A percentile compares a stretch with the other conserved stretches of the same genome.
Conservation (phyloP, 169 alveolate genomes). For the Eimeria zaria region DNA sequence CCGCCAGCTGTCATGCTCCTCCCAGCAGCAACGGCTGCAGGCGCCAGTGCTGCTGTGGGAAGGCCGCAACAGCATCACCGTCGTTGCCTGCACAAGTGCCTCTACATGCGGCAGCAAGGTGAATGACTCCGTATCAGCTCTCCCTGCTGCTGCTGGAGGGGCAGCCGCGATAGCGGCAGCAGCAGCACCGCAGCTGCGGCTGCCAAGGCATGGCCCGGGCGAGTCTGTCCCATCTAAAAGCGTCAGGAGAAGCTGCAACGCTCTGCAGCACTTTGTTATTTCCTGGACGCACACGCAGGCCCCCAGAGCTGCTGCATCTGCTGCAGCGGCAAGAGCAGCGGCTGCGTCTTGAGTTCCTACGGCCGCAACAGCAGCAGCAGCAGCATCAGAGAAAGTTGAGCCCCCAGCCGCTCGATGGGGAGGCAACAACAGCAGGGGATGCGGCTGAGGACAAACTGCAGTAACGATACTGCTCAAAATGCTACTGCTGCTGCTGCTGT, state of each 20-base stretch:
- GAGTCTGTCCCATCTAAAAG: constrained; percentile 18
- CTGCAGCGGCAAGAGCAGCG: constrained; percentile 66
- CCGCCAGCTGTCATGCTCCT: constrained; percentile 13
- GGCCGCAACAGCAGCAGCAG: constrained; percentile 73
- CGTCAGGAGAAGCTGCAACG: constrained; percentile 48
- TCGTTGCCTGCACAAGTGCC: constrained; percentile 11
- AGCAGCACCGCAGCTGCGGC: constrained; percentile 6
- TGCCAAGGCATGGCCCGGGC: constrained; percentile 8
- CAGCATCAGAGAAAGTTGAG: neutral
- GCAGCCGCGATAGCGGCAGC: neutral
- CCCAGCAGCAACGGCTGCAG: constrained; percentile 31
- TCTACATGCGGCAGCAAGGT: neutral
- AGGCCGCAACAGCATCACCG: constrained; percentile 23
- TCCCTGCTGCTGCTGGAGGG: neutral
- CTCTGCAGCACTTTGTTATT: constrained; percentile 42
- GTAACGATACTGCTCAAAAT: constrained; percentile 30
- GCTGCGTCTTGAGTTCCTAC: constrained; percentile 54
- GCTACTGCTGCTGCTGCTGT: constrained; percentile 14
- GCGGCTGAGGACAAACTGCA: constrained; percentile 38
- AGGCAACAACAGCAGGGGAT: constrained; percentile 6
- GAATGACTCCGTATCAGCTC: constrained; percentile 8
- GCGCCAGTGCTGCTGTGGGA: constrained; percentile 1
- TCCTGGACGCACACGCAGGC: constrained; percentile 3
- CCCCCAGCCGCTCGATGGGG: neutral
- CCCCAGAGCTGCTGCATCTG: neutral